Percentiles rank a stretch among this genome's conserved stretches.
These are phyloP conservation scores for Spergularia azorica DNA, from an alignment of 179 eudicot species.

Conservation along the genomic window DNA sequence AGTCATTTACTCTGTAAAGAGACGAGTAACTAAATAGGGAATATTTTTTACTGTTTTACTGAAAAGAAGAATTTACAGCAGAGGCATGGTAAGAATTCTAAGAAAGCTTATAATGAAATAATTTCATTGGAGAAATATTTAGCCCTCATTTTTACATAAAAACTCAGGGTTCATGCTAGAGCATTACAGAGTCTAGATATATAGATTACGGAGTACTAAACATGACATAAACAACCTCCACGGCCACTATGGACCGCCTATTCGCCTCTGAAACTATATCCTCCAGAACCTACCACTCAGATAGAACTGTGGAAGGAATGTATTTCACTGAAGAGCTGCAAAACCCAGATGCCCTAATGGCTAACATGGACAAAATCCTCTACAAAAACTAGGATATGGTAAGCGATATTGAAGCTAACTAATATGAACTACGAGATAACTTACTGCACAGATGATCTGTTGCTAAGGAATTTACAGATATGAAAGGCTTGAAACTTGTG, in stretches of 20 bases:
- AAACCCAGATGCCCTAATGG: constrained; percentile 9
- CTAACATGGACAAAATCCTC: constrained; percentile 26
- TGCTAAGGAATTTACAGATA: constrained; percentile 38
- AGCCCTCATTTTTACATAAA: constrained; percentile 21
- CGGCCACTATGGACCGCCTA: not conserved
- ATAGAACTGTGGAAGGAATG: not conserved
- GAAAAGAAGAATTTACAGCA: too few species aligned
- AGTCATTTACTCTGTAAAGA: not conserved
- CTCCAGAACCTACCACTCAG: not conserved
- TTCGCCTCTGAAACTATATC: not conserved
- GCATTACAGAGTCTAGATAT: not conserved
- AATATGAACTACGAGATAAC: constrained; percentile 14
- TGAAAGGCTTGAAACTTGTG: not conserved
- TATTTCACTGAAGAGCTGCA: constrained; percentile 1
- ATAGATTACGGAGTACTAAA: not conserved
- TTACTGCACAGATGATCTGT: constrained; percentile 32
- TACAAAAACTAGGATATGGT: constrained; percentile 20
- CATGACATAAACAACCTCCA: not conserved
- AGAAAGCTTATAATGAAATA: too few species aligned
- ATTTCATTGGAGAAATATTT: not conserved
- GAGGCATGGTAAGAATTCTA: too few species aligned
- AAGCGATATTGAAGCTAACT: constrained; percentile 13
- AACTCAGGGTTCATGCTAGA: constrained; percentile 15
- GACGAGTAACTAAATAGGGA: not conserved
- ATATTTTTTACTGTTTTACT: too few species aligned